Conservation (phyloP, 176 grass and related monocot species). For the Hyparrhenia diplandra region DNA sequence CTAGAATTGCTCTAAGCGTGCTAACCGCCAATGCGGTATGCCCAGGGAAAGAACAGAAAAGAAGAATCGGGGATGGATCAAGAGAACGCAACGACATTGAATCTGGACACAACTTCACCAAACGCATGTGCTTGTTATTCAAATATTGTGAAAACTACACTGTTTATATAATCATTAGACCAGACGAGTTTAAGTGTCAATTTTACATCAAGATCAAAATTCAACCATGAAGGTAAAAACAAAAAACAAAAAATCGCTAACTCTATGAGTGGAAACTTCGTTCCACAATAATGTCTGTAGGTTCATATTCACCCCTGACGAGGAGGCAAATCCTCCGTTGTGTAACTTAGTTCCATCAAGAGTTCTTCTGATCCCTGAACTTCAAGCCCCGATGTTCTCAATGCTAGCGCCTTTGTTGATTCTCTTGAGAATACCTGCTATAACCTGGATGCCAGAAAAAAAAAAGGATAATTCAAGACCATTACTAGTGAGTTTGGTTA, state of each 20-base stretch:
- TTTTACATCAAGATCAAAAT: background rate
- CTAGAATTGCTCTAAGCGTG: background rate
- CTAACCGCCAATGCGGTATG: too few relatives aligned
- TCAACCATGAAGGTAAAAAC: background rate
- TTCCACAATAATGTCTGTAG: background rate
- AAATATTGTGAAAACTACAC: background rate
- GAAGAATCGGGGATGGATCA: too few relatives aligned
- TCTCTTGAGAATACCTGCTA: conserved; percentile 92
- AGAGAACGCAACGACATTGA: background rate
- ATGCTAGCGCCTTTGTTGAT: conserved; percentile 69
- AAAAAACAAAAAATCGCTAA: background rate
- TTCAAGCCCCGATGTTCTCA: conserved; percentile 84
- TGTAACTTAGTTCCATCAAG: background rate
- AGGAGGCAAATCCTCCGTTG: background rate
- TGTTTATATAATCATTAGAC: background rate
- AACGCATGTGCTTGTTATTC: background rate
- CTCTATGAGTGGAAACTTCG: background rate
- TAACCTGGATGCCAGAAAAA: conserved; percentile 50
- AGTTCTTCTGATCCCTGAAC: background rate
- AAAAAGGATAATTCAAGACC: background rate
- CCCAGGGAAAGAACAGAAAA: background rate
- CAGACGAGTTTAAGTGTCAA: conserved; percentile 7
- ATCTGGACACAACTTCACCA: background rate
- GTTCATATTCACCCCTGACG: background rate
- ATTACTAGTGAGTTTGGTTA: background rate